Conservation (phyloP, 306 rosid species). For the Begonia masoniana region DNA sequence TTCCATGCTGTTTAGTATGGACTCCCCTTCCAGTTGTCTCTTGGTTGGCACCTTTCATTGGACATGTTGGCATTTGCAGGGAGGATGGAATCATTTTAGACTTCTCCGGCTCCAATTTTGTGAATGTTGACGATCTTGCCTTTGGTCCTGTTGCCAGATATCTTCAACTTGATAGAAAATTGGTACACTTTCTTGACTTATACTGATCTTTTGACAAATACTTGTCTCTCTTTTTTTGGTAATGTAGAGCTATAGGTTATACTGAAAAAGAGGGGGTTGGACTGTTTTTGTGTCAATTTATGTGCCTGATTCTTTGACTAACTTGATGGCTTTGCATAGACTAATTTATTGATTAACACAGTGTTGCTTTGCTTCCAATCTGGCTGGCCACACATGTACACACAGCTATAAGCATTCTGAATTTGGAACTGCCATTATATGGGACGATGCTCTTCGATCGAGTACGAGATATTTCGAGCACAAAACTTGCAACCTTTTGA, state of each 20-base stretch:
- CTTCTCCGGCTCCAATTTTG: constrained; percentile 62
- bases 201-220: constrained; percentile 32
- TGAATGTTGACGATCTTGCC: constrained; percentile 48
- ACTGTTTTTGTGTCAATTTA: no score
- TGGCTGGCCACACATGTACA: constrained; percentile 3
- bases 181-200: constrained; percentile 28
- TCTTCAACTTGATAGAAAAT: constrained; percentile 53
- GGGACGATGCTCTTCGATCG: constrained; percentile 36
- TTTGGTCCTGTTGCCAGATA: constrained; percentile 75
- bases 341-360: no score
- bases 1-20: constrained; percentile 86
- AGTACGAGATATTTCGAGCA: no score
- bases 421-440: constrained; percentile 46
- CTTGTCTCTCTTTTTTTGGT: constrained; percentile 33
- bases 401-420: constrained; percentile 43
- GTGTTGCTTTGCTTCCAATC: no score
- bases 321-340: no score
- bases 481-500: constrained; percentile 31
- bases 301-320: no score
- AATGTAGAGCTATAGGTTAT: no score
- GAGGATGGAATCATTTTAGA: constrained; percentile 82
- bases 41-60: constrained; percentile 88
- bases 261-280: no score
- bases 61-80: constrained; percentile 87
- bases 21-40: constrained; percentile 85